Percentiles rank a stretch among this genome's conserved stretches.
These are phyloP conservation scores for Grosmannia serpens DNA, from an alignment of 2,329 filamentous ascomycete genomes.

Conservation along the genomic window DNA sequence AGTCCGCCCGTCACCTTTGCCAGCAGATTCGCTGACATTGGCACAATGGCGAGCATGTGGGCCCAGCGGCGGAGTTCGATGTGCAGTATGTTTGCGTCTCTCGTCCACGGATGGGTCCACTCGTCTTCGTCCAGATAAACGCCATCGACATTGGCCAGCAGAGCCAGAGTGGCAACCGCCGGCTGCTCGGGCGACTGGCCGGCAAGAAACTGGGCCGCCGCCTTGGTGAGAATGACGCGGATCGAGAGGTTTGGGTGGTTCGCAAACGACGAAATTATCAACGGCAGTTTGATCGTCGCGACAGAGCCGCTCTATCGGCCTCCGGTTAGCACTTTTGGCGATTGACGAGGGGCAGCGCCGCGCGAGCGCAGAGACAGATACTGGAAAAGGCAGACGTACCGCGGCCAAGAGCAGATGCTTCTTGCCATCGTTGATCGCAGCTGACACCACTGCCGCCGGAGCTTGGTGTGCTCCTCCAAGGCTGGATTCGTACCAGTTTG, in stretches of 20 bases:
- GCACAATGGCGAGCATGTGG: conserved; percentile 67
- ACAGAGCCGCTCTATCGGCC: too few species aligned
- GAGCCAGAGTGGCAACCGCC: conserved; percentile 42
- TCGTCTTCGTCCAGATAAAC: conserved; percentile 80
- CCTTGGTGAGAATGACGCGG: conserved; percentile 68
- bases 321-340: too few species aligned
- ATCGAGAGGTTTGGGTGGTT: conserved; percentile 51
- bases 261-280: conserved; percentile 48
- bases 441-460: too few species aligned
- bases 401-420: too few species aligned
- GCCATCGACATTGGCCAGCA: conserved; percentile 61
- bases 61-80: conserved; percentile 78
- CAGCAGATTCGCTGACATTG: conserved; percentile 72
- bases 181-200: conserved; percentile 73
- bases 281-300: conserved; percentile 75
- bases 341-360: too few species aligned
- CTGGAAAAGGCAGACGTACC: too few species aligned
- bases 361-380: too few species aligned
- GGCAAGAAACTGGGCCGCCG: conserved; percentile 62
- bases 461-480: too few species aligned
- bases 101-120: conserved; percentile 58
- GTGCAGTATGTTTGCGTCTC: conserved; percentile 73
- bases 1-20: conserved; percentile 73
- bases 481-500: too few species aligned
- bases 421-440: too few species aligned